Conservation (phyloP, 805 yeast genomes). For the Candida yuanshanica region DNA sequence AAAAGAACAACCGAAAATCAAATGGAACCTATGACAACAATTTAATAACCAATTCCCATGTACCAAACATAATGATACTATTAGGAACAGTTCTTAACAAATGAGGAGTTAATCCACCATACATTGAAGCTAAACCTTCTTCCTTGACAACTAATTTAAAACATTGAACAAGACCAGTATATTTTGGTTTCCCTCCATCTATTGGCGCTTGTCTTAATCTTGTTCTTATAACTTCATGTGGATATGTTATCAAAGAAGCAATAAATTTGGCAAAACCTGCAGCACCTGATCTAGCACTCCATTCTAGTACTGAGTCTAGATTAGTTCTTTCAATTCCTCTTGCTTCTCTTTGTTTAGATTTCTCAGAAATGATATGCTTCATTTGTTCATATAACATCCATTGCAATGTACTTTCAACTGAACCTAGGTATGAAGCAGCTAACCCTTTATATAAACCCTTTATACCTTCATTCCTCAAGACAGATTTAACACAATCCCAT, state of each 20-base stretch:
- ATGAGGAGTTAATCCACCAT: constrained; percentile 97
- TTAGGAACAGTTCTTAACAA: constrained; percentile 95
- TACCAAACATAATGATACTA: constrained; percentile 97
- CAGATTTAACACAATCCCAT: constrained; percentile 72
- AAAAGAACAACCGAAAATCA: neutral
- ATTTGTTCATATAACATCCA: constrained; percentile 97
- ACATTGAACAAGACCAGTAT: constrained; percentile 84
- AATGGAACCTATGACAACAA: constrained; percentile 35
- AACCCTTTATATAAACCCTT: constrained; percentile 82
- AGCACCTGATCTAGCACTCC: constrained; percentile 96
- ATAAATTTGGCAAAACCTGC: constrained; percentile 95
- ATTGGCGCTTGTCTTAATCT: constrained; percentile 92
- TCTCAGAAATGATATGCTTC: constrained; percentile 59
- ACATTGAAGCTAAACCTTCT: constrained; percentile 90
- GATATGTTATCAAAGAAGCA: constrained; percentile 90
- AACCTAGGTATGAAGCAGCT: constrained; percentile 90
- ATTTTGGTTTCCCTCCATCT: constrained; percentile 74
- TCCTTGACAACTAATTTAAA: constrained; percentile 81
- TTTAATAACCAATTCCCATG: constrained; percentile 85
- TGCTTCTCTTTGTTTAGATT: constrained; percentile 36
- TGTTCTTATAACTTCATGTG: constrained; percentile 96
- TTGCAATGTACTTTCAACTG: constrained; percentile 86
- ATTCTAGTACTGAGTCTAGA: constrained; percentile 66
- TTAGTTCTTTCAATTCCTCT: constrained; percentile 32
- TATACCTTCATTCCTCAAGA: constrained; percentile 72